phyloP scores from a whole-genome alignment of 106 monocot genomes.

The Hemerocallis citrina region DNA sequence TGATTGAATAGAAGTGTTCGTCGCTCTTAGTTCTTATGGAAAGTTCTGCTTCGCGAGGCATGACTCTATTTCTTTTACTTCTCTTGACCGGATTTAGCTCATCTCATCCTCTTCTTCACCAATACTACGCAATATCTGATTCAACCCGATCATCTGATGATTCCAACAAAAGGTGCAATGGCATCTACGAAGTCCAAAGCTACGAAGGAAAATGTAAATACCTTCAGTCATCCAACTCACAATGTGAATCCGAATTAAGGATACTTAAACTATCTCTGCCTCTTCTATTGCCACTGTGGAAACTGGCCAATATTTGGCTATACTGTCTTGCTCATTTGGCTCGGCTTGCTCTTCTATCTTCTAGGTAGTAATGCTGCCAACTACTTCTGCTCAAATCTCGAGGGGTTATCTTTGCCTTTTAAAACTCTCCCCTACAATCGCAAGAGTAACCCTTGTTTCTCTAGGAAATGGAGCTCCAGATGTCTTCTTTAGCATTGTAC shows the following conservation, averaged over 20 bases:
- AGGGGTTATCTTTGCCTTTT: conserved; percentile 21
- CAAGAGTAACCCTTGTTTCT: conserved; percentile 31
- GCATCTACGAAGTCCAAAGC: conserved; percentile 1
- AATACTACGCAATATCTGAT: too few species aligned
- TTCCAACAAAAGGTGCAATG: conserved; percentile 3
- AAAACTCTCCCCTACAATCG: conserved; percentile 24
- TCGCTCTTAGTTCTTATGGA: not conserved
- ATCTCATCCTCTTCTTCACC: not conserved
- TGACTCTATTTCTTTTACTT: not conserved
- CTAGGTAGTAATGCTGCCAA: conserved; percentile 21
- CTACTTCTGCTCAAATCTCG: conserved; percentile 29
- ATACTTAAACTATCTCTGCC: conserved; percentile 28
- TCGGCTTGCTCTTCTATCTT: conserved; percentile 24
- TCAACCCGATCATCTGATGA: not conserved
- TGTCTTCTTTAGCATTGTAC: conserved; percentile 32
- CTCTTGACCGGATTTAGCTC: not conserved
- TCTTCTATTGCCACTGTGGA: conserved; percentile 27
- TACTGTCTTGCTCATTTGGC: conserved; percentile 11
- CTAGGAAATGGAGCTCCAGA: conserved; percentile 34
- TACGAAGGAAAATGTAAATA: not conserved
- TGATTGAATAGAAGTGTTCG: not conserved
- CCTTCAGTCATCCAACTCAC: not conserved
- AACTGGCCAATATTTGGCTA: not conserved
- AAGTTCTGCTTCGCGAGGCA: not conserved
- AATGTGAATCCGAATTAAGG: conserved; percentile 13